Conservation (phyloP, 805 yeast species). For the Kuraishia capsulata region DNA sequence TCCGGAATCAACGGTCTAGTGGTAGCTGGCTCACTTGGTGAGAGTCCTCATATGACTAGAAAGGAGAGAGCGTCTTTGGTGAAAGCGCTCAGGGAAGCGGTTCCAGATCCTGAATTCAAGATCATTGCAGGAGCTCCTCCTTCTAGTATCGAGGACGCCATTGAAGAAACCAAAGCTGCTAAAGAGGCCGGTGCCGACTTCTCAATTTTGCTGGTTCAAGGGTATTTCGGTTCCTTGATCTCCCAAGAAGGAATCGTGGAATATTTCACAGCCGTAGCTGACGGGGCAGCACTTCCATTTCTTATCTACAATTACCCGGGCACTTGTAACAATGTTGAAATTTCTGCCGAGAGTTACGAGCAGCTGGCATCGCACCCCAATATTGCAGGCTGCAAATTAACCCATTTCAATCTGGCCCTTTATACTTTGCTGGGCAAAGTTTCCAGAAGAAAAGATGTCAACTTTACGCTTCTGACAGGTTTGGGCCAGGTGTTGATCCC, state of each 20-base stretch:
- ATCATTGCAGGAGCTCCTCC: conserved; percentile 41
- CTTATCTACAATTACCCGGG: conserved; percentile 36
- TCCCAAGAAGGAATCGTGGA: conserved; percentile 36
- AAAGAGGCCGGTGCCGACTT: conserved; percentile 26
- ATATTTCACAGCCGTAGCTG: conserved; percentile 32
- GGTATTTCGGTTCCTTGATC: conserved; percentile 35
- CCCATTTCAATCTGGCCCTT: conserved; percentile 41
- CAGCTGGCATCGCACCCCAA: conserved; percentile 32
- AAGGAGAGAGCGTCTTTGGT: conserved; percentile 30
- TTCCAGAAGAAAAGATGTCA: conserved; percentile 18
- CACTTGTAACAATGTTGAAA: conserved; percentile 26
- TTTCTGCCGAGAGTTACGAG: conserved; percentile 25
- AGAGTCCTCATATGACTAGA: conserved; percentile 36
- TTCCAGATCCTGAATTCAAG: conserved; percentile 25
- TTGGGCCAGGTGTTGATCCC: conserved; percentile 43
- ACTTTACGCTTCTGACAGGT: conserved; percentile 39
- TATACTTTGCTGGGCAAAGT: conserved; percentile 34
- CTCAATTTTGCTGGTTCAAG: conserved; percentile 34
- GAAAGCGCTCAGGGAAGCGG: conserved; percentile 23
- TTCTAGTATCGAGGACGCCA: conserved; percentile 31
- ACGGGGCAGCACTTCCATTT: conserved; percentile 28
- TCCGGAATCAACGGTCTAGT: conserved; percentile 39
- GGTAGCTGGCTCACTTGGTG: conserved; percentile 48
- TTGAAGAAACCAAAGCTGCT: conserved; percentile 26
- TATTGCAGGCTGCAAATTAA: conserved; percentile 39